Percentiles rank a stretch among this genome's conserved stretches.
Evolutionary conservation across 1,284 basidiomycete genomes (phyloP).

Genomic region (Ceratobasidium papillatum): DNA sequence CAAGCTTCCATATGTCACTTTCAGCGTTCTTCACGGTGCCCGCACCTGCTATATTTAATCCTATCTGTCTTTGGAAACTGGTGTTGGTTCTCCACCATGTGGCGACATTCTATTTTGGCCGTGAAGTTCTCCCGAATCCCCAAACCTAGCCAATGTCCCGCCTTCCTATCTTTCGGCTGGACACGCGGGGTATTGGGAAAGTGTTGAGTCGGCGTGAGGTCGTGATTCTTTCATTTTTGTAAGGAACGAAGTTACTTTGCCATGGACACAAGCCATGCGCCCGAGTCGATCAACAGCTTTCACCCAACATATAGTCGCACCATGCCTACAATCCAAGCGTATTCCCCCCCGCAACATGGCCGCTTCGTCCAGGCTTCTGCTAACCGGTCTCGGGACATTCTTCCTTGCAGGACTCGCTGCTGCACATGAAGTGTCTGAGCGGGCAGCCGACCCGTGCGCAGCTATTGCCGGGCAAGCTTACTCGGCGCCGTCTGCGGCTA

Average conservation of each 20-base stretch:
- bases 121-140: not conserved
- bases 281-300: not conserved
- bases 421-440: not conserved
- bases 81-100: not conserved
- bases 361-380: not conserved
- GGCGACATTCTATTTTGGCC: not conserved
- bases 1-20: not conserved
- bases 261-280: not conserved
- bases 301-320: not conserved
- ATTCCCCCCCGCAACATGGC: not conserved
- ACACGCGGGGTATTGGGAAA: not conserved
- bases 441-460: slow-evolving; percentile 58
- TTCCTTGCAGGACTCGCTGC: not conserved
- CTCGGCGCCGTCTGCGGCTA: slow-evolving; percentile 61
- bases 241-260: not conserved
- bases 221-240: not conserved
- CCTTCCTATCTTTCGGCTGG: not conserved
- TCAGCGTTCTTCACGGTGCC: not conserved
- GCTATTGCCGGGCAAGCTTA: slow-evolving; percentile 61
- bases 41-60: not conserved
- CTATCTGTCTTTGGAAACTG: not conserved
- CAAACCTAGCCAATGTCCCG: not conserved
- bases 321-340: not conserved
- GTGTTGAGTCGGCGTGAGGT: not conserved
- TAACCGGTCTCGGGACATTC: not conserved